phyloP scores from a whole-genome alignment of 2,329 filamentous ascomycete species.

The Aureobasidium pullulans region DNA sequence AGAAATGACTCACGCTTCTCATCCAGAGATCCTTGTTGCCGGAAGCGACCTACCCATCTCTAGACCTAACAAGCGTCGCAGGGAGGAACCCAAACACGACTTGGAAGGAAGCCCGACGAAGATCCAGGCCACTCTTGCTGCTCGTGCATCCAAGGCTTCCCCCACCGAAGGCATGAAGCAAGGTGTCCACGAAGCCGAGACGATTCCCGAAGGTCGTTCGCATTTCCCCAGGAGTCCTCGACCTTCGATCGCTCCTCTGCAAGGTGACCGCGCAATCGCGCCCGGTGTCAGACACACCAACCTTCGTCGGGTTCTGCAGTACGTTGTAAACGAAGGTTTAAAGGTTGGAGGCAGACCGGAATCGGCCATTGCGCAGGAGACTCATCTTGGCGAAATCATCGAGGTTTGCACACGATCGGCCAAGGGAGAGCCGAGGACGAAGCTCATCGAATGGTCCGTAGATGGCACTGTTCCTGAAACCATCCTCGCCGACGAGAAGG shows the following conservation, averaged over 20 bases:
- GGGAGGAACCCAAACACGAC: conserved; percentile 27
- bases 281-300: conserved; percentile 42
- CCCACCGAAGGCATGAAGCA: conserved; percentile 22
- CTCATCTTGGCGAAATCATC: conserved; percentile 41
- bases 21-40: conserved; percentile 37
- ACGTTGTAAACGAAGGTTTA: conserved; percentile 45
- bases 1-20: conserved; percentile 11
- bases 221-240: background rate
- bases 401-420: conserved; percentile 39
- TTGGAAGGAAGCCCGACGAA: conserved; percentile 19
- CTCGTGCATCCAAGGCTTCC: conserved; percentile 17
- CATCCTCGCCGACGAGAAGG: conserved; percentile 54
- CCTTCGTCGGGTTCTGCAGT: conserved; percentile 43
- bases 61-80: conserved; percentile 36
- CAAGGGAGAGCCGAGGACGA: conserved; percentile 37
- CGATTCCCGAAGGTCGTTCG: conserved; percentile 12
- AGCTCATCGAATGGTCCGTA: conserved; percentile 45
- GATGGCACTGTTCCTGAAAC: conserved; percentile 45
- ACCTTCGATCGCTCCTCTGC: background rate
- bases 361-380: conserved; percentile 42
- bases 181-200: conserved; percentile 24
- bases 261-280: conserved; percentile 31
- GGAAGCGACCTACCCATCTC: conserved; percentile 34
- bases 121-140: conserved; percentile 16
- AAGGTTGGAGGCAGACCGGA: conserved; percentile 47